phyloP scores from a whole-genome alignment of 371 early-diverging fungal species.

The Homolaphlyctis polyrhiza region DNA sequence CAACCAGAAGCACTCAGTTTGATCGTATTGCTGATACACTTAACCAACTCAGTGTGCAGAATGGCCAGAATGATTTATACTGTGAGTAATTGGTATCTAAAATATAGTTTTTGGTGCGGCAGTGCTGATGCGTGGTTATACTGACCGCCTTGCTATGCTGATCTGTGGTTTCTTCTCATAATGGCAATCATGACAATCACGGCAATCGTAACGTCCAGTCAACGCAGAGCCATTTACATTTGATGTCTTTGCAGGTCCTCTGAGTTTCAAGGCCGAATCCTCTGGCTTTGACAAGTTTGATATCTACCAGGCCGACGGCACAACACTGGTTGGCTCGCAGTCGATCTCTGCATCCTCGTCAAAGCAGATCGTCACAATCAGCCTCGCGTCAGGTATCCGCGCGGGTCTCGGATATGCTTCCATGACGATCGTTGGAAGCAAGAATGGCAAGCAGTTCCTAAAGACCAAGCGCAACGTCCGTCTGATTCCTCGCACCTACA shows the following conservation, averaged over 20 bases:
- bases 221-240: background rate
- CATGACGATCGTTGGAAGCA: slow-evolving; percentile 3
- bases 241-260: background rate
- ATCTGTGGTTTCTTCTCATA: too few species aligned
- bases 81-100: too few species aligned
- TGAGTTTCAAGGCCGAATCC: background rate
- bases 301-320: background rate
- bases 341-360: slow-evolving; percentile 4
- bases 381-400: background rate
- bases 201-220: too few species aligned
- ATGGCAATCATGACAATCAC: too few species aligned
- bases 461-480: slow-evolving; percentile 12
- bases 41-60: slow-evolving; percentile 2
- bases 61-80: slow-evolving; percentile 2
- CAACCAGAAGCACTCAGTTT: slow-evolving; percentile 6
- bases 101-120: too few species aligned
- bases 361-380: background rate
- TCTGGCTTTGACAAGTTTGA: background rate
- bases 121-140: too few species aligned
- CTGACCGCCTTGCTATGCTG: too few species aligned
- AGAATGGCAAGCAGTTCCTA: slow-evolving; percentile 9
- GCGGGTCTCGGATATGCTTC: slow-evolving; percentile 7
- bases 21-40: slow-evolving; percentile 13
- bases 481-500: too few species aligned
- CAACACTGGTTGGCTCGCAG: background rate